Evolutionary conservation across 768 basidiomycete species (phyloP).

Genomic region (Omphalotus guepiniiformis): DNA sequence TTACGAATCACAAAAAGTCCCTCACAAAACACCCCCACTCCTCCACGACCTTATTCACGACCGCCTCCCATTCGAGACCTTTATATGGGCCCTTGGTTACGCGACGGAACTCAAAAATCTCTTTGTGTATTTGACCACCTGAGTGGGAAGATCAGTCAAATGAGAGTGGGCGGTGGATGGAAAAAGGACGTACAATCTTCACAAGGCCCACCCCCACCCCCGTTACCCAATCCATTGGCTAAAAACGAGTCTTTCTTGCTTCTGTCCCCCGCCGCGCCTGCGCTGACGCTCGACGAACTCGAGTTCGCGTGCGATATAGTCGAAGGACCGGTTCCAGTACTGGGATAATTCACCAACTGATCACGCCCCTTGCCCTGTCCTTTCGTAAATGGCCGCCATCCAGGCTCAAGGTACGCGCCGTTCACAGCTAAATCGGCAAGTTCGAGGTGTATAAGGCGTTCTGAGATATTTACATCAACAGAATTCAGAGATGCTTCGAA

Average conservation of each 20-base stretch:
- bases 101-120: conserved; percentile 73
- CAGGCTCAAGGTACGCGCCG: conserved; percentile 53
- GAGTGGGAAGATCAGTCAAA: conserved; percentile 9
- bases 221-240: conserved; percentile 17
- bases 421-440: conserved; percentile 63
- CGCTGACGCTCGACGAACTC: not conserved
- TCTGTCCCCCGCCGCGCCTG: not conserved
- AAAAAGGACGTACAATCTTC: conserved; percentile 32
- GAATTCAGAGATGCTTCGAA: no score
- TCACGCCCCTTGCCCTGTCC: conserved; percentile 10
- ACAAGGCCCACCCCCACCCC: conserved; percentile 27
- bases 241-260: conserved; percentile 4
- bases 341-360: conserved; percentile 10
- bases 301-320: conserved; percentile 1
- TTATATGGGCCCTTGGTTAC: conserved; percentile 47
- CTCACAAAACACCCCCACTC: conserved; percentile 72
- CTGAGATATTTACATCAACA: conserved; percentile 26
- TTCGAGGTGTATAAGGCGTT: conserved; percentile 78
- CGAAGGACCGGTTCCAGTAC: not conserved
- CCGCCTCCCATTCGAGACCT: conserved; percentile 67
- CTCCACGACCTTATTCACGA: conserved; percentile 74
- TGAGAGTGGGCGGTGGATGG: not conserved
- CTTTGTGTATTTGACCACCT: conserved; percentile 66
- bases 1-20: conserved; percentile 37
- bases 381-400: conserved; percentile 35